Evolutionary conservation across 208 protist genomes (phyloP).

Genomic region (Leishmania turanica): DNA sequence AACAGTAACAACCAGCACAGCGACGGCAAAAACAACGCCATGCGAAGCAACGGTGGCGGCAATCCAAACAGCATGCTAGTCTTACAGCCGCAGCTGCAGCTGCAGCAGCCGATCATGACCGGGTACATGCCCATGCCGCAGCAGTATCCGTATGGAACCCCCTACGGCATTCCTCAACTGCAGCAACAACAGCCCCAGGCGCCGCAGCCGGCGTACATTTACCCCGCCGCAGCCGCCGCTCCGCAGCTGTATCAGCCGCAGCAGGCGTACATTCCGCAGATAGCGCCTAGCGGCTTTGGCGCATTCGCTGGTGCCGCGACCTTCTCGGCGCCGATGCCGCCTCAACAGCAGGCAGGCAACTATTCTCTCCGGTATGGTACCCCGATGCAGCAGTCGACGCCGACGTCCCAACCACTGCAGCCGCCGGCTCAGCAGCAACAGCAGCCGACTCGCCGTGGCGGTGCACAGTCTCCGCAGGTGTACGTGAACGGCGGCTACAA

Average conservation of each 20-base stretch:
- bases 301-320: slow-evolving; percentile 1
- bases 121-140: slow-evolving; percentile 19
- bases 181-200: slow-evolving; percentile 16
- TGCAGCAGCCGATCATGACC: slow-evolving; percentile 3
- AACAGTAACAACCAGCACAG: slow-evolving; percentile 13
- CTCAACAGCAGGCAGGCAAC: slow-evolving; percentile 12
- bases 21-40: slow-evolving; percentile 30
- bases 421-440: slow-evolving; percentile 15
- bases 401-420: slow-evolving; percentile 5
- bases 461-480: slow-evolving; percentile 24
- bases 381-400: slow-evolving; percentile 17
- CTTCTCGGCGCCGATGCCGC: not conserved
- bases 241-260: not conserved
- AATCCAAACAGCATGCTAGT: slow-evolving; percentile 15
- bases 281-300: slow-evolving; percentile 8
- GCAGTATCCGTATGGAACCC: slow-evolving; percentile 8
- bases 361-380: slow-evolving; percentile 5
- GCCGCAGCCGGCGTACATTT: slow-evolving; percentile 3
- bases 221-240: slow-evolving; percentile 1
- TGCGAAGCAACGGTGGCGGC: slow-evolving; percentile 18
- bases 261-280: slow-evolving; percentile 24
- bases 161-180: slow-evolving; percentile 13
- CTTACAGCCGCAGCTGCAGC: slow-evolving; percentile 21
- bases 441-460: slow-evolving; percentile 7
- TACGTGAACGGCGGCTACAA: slow-evolving; percentile 30